phyloP scores from a whole-genome alignment of 495 filamentous ascomycete genomes.

The Mycothermus thermophilus region DNA sequence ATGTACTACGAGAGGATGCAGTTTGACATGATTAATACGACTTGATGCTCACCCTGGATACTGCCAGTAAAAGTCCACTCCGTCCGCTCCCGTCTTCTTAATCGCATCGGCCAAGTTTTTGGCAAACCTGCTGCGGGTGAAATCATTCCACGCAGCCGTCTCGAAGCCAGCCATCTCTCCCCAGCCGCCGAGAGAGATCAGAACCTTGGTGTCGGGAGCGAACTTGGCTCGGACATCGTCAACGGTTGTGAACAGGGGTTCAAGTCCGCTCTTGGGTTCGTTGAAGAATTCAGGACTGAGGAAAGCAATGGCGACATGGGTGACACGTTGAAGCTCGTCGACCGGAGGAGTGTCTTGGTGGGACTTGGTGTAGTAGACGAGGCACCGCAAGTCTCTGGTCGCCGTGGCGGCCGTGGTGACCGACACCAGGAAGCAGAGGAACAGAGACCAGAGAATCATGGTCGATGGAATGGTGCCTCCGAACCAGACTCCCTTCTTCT shows the following conservation, averaged over 20 bases:
- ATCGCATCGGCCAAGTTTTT: constrained; percentile 53
- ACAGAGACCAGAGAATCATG: constrained; percentile 1
- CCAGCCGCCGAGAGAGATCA: constrained; percentile 66
- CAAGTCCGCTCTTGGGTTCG: constrained; percentile 29
- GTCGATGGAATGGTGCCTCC: no score
- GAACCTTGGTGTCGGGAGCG: constrained; percentile 42
- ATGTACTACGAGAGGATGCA: no score
- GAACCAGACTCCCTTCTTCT: no score
- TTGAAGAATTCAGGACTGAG: constrained; percentile 50
- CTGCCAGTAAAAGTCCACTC: constrained; percentile 66
- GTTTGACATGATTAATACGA: no score
- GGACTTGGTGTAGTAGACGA: constrained; percentile 51
- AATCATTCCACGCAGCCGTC: constrained; percentile 38
- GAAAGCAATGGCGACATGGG: constrained; percentile 57
- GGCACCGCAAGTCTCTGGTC: constrained; percentile 22
- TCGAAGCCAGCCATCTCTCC: constrained; percentile 53
- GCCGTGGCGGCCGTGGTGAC: constrained; percentile 8
- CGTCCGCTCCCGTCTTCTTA: constrained; percentile 46
- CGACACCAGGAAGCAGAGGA: constrained; percentile 7
- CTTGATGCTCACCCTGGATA: constrained; percentile 44
- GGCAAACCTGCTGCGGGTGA: constrained; percentile 43
- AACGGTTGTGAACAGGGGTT: constrained; percentile 48
- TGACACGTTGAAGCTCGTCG: constrained; percentile 34
- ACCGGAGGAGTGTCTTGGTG: constrained; percentile 37
- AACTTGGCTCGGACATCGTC: constrained; percentile 45